Base-by-base conservation (phyloP, 2,329 filamentous ascomycete species). In the Dissoconium aciculare region DNA sequence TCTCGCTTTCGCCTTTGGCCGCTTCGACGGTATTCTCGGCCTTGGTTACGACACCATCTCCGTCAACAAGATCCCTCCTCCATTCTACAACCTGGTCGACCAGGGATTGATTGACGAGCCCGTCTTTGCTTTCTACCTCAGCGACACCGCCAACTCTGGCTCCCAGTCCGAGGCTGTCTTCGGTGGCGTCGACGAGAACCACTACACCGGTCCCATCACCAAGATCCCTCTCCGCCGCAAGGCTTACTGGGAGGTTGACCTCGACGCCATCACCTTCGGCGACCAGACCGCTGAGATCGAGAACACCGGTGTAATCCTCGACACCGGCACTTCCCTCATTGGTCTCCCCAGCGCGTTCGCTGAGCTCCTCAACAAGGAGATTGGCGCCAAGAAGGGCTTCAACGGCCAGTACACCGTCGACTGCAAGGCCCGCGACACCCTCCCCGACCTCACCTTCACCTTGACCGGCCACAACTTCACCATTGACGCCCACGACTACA, bases 221-320 rank as follows among this genome's bases (percentile, higher is more conserved):
- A 91, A 84, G 59, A 83, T 98, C 46, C 89, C 89, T 33, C 73
- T 98, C 47, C 82, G 89, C 59, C 82, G 89, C 57, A 95, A 95
- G 78, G 89, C 89, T 29, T 98, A 98, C 72, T 98, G 89, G 89
- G 89, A 98, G 70, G 87, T 98, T 33, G 85, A 95, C 51, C 75
- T 98, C 39, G 78, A 95, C 51, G 69, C 83, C 42, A 89, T 98
- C 62, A 74, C 78, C 33, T 83, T 94, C 42, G 91, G 89, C 48
- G 70, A 85, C 31, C 72, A 80, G 53, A 76, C 73, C 44, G 85
- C 85, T 38, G 79, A 93, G 58, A 75, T 95, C 42, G 87, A 95
- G 43, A 74, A 82, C 67, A 94, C 84, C 36, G 91, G 89, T 63
- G 82, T 84, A 49, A 94, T 98, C 44, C 80, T 98, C 38, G 89